Evolutionary conservation across 495 filamentous ascomycete species (phyloP).

Genomic region (Aspergillus baeticus): DNA sequence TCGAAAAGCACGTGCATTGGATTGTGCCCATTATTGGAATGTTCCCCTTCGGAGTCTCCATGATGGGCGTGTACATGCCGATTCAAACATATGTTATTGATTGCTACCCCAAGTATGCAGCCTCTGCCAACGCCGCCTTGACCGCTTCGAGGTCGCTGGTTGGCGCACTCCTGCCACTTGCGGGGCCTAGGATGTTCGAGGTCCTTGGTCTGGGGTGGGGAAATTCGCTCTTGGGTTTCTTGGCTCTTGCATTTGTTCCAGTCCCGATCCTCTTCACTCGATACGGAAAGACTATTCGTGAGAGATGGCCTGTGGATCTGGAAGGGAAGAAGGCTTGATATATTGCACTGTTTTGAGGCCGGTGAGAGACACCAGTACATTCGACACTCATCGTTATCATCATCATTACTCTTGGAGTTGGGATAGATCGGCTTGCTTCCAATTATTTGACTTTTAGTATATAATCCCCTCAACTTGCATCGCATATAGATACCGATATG

Average conservation of each 20-base stretch:
- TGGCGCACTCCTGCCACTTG: constrained; percentile 63
- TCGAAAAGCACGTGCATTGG: constrained; percentile 26
- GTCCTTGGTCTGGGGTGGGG: constrained; percentile 65
- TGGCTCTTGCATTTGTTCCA: constrained; percentile 53
- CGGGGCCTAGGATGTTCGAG: constrained; percentile 60
- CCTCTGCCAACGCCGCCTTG: constrained; percentile 57
- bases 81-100: constrained; percentile 39
- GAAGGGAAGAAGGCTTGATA: too few relatives aligned
- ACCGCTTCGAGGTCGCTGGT: constrained; percentile 56
- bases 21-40: constrained; percentile 39
- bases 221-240: constrained; percentile 62
- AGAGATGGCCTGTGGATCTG: too few relatives aligned
- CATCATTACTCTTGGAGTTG: too few relatives aligned
- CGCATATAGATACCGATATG: too few relatives aligned
- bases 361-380: too few relatives aligned
- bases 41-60: constrained; percentile 21
- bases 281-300: constrained; percentile 21
- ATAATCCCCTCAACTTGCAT: too few relatives aligned
- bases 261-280: constrained; percentile 30
- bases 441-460: too few relatives aligned
- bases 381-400: too few relatives aligned
- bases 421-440: too few relatives aligned
- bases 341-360: too few relatives aligned
- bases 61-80: constrained; percentile 28
- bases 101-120: constrained; percentile 42